Conservation (phyloP, 208 protist genomes). For the Naegleria lovaniensis region DNA sequence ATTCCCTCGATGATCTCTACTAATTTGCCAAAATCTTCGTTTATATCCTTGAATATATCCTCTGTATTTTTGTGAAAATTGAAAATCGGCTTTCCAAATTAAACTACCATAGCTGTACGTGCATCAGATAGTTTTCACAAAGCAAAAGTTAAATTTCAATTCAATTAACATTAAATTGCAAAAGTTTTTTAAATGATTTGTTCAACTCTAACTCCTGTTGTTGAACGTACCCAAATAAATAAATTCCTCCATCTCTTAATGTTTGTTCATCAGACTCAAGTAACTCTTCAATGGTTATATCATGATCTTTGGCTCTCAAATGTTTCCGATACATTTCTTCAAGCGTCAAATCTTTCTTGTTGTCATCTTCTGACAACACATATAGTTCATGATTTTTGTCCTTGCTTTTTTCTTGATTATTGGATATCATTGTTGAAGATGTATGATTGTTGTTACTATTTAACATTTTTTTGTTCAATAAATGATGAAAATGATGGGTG, state of each 20-base stretch:
- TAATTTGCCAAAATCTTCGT: slow-evolving; percentile 23
- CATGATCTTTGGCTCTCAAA: background rate
- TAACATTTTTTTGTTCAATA: too few relatives aligned
- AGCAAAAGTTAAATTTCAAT: too few relatives aligned
- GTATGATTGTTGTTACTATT: too few relatives aligned
- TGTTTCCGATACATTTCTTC: background rate
- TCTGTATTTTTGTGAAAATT: background rate
- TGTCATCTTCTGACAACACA: background rate
- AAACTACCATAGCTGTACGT: slow-evolving; percentile 4
- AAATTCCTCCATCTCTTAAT: background rate
- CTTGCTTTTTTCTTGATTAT: too few relatives aligned
- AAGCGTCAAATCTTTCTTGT: background rate
- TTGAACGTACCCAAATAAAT: background rate
- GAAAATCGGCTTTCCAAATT: slow-evolving; percentile 9
- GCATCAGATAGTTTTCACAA: too few relatives aligned
- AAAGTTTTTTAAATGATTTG: too few relatives aligned
- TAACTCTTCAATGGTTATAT: background rate
- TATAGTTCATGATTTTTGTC: too few relatives aligned
- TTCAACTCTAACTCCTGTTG: too few relatives aligned
- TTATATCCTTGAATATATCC: background rate
- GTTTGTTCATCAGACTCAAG: background rate
- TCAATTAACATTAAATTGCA: too few relatives aligned
- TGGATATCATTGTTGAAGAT: too few relatives aligned
- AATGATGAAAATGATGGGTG: too few relatives aligned
- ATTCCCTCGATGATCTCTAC: slow-evolving; percentile 7